These are phyloP conservation scores for Berkeleyomyces basicola DNA, from an alignment of 2,329 filamentous ascomycete species.

Conservation along the genomic window DNA sequence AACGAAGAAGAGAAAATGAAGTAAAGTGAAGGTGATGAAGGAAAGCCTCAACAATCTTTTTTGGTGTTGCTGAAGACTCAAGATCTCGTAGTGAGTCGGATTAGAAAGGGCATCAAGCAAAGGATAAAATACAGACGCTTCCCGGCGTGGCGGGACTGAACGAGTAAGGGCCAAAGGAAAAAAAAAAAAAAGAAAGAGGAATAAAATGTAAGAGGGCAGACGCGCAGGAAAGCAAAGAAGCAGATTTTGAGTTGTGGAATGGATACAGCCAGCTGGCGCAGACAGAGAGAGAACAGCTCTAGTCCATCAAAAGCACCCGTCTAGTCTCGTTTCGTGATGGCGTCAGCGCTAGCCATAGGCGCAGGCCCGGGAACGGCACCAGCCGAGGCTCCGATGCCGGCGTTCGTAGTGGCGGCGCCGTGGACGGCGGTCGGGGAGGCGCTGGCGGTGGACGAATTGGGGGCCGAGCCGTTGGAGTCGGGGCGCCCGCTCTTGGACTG, in stretches of 20 bases:
- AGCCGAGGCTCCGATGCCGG: not conserved
- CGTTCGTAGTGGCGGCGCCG: not conserved
- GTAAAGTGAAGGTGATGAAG: not conserved
- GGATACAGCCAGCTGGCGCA: too few relatives aligned
- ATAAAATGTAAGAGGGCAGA: too few relatives aligned
- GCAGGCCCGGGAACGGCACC: not conserved
- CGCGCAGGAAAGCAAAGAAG: too few relatives aligned
- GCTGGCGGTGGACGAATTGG: not conserved
- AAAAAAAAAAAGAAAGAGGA: too few relatives aligned
- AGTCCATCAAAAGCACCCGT: not conserved
- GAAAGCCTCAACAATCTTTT: too few relatives aligned
- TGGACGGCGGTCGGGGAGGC: not conserved
- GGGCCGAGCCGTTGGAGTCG: not conserved
- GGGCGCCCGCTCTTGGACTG: conserved; percentile 4
- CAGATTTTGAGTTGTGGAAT: too few relatives aligned
- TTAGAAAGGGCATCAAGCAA: too few relatives aligned
- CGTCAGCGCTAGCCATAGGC: not conserved
- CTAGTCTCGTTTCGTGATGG: conserved; percentile 2
- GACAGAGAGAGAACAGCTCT: not conserved
- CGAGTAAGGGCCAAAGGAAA: too few relatives aligned
- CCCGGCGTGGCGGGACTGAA: too few relatives aligned
- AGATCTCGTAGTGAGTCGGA: too few relatives aligned
- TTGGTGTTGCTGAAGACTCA: too few relatives aligned
- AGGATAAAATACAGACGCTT: too few relatives aligned
- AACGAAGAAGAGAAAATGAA: not conserved